phyloP scores from a whole-genome alignment of 805 yeast species.

The Nakazawaea laoshanensis region DNA sequence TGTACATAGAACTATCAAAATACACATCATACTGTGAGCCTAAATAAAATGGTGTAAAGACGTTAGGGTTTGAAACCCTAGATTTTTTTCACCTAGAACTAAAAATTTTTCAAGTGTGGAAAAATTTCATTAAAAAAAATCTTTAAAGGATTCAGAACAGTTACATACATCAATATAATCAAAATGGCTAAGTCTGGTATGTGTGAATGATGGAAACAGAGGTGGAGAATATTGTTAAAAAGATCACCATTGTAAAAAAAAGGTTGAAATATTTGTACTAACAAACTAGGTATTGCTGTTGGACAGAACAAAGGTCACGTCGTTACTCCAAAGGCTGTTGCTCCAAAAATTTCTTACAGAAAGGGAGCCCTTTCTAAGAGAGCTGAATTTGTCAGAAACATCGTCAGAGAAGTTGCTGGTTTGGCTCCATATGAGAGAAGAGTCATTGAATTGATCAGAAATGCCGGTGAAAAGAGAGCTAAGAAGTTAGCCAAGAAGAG shows the following conservation, averaged over 20 bases:
- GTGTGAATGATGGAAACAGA: no score
- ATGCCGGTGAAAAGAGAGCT: conserved; percentile 99
- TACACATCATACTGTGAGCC: no score
- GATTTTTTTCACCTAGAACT: no score
- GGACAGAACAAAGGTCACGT: conserved; percentile 99
- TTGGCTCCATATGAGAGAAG: conserved; percentile 99
- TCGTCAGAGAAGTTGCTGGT: conserved; percentile 96
- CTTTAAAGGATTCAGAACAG: not conserved
- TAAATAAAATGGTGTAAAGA: conserved; percentile 14
- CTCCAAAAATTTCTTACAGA: conserved; percentile 89
- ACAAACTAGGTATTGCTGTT: conserved; percentile 75
- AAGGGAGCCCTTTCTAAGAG: conserved; percentile 96
- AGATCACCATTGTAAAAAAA: not conserved
- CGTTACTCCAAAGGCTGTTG: conserved; percentile 76
- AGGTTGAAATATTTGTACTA: conserved; percentile 18
- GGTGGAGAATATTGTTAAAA: not conserved
- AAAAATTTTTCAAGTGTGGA: no score
- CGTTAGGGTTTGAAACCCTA: conserved; percentile 6
- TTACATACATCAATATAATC: conserved; percentile 11
- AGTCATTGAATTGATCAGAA: conserved; percentile 98
- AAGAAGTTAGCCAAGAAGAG: conserved; percentile 99
- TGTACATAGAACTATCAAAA: no score
- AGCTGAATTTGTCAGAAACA: conserved; percentile 89
- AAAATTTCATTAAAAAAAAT: conserved; percentile 1
- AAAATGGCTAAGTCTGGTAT: conserved; percentile 64